These are phyloP conservation scores for Pythium dissimile DNA, from an alignment of 352 stramenopile species.

Conservation along the genomic window DNA sequence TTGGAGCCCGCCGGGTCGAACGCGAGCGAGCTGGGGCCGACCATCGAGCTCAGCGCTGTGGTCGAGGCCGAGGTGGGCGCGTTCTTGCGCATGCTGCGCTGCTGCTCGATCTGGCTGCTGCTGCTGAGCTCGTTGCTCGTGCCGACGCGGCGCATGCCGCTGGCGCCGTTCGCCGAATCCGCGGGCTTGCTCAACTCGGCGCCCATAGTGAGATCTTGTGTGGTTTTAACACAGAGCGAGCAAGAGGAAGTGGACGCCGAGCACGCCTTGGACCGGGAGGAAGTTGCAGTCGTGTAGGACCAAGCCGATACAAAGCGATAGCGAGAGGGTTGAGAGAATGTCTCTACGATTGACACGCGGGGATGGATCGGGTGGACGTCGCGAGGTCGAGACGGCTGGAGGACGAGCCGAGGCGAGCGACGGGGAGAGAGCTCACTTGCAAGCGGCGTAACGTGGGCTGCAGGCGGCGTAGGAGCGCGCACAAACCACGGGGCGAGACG, in stretches of 20 bases:
- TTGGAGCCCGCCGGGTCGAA: too few relatives aligned
- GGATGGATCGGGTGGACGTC: too few relatives aligned
- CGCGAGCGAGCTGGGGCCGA: background rate
- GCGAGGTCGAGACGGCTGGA: background rate
- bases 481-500: slow-evolving; percentile 3
- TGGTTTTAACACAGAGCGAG: background rate
- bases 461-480: background rate
- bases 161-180: slow-evolving; percentile 22
- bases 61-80: slow-evolving; percentile 47
- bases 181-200: slow-evolving; percentile 60
- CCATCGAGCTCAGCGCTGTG: slow-evolving; percentile 53
- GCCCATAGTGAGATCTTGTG: slow-evolving; percentile 35
- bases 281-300: too few relatives aligned
- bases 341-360: too few relatives aligned
- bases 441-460: background rate
- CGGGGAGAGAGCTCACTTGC: background rate
- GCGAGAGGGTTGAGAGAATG: too few relatives aligned
- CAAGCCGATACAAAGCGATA: too few relatives aligned
- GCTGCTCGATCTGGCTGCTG: slow-evolving; percentile 24
- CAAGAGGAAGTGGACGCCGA: background rate
- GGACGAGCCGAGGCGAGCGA: background rate
- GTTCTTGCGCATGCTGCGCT: slow-evolving; percentile 29
- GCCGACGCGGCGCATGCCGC: slow-evolving; percentile 57
- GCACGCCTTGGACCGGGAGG: too few relatives aligned
- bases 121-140: slow-evolving; percentile 61